Evolutionary conservation across 2,329 filamentous ascomycete species (phyloP).

Genomic region (Coleophoma cylindrospora): DNA sequence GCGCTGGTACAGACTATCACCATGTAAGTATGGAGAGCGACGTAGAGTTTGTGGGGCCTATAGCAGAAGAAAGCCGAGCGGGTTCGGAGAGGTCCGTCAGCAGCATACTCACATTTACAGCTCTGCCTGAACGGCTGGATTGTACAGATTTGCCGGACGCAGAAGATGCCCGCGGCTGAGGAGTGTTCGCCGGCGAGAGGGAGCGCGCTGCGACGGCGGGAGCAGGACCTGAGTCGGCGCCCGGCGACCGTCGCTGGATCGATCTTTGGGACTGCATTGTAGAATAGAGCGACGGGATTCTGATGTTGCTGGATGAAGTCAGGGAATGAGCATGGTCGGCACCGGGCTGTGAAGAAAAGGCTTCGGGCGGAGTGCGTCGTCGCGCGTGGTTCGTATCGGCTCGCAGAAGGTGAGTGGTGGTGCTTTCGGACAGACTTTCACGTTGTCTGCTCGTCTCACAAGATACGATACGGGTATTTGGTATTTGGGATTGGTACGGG

Average conservation of each 20-base stretch:
- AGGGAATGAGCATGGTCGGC: neutral
- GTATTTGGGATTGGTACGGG: too few species aligned
- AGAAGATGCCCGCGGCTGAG: slow-evolving; percentile 59
- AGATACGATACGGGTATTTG: neutral
- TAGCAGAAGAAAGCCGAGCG: neutral
- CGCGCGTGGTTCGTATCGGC: too few species aligned
- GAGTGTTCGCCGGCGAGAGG: slow-evolving; percentile 49
- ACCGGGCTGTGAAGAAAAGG: too few species aligned
- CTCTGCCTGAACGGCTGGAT: slow-evolving; percentile 41
- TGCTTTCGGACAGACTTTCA: neutral
- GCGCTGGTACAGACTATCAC: slow-evolving; percentile 3
- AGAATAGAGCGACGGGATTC: neutral
- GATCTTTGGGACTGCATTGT: slow-evolving; percentile 38
- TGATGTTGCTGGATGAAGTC: neutral
- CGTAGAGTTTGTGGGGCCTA: neutral
- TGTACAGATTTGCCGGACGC: slow-evolving; percentile 59
- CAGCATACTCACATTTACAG: slow-evolving; percentile 49
- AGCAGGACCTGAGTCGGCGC: slow-evolving; percentile 53
- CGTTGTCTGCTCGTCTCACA: neutral
- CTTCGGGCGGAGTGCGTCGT: too few species aligned
- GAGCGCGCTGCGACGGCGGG: slow-evolving; percentile 49
- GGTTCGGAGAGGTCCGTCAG: neutral
- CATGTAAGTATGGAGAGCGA: too few species aligned
- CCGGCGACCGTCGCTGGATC: slow-evolving; percentile 59
- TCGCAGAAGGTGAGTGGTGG: too few species aligned